Base-by-base conservation (phyloP, 2,329 filamentous ascomycete species). In the Stagonosporopsis chrysanthemi region DNA sequence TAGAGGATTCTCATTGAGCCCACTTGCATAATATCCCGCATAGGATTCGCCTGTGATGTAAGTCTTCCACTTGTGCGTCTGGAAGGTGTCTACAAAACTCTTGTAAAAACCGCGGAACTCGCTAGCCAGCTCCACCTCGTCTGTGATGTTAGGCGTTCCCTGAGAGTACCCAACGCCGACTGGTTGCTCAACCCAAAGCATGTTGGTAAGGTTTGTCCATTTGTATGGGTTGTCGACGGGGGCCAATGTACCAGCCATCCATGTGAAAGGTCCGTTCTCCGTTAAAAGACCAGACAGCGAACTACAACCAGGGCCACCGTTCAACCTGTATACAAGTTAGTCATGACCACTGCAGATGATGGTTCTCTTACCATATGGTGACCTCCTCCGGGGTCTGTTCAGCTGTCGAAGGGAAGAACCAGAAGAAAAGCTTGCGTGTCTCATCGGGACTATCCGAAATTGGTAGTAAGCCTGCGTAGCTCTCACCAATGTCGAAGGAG, bases 251-350 rank as follows among this genome's bases (percentile, higher is more conserved):
- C 91, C 91, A 12, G 85, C 81, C 69, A 89, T 84, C 74, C 75
- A 78, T 1, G 63, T 72, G 48, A 75, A 75, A 0, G 90, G 88
- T 0, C 91, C 90, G 65, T 92, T 93, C 66, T 94, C 90, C 47
- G 91, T 89, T 9, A 94, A 73, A 1, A 93, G 79, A 7, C 89
- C 90, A 63, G 87, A 83, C 6, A 91, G 80, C 1, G 87, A 90
- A 29, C 67, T 73, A 60, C 77, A 79, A 2, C 77, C 77, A 6
- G 77, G 77, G 8, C 74, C 75, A 26, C 74, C 75, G 43, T 77
- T 77, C 46, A 76, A 67, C 72, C 71, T 74, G 38, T n/a, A 14
- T 19, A 33, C 5, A 50, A 12, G 28, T 64, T 17, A 62, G 54
- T 22, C 6, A 52, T n/a, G 14, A 8, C 6, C 12, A 38, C 23